Evolutionary conservation across 805 yeast species (phyloP).

Genomic region (Lipomyces oligophaga): DNA sequence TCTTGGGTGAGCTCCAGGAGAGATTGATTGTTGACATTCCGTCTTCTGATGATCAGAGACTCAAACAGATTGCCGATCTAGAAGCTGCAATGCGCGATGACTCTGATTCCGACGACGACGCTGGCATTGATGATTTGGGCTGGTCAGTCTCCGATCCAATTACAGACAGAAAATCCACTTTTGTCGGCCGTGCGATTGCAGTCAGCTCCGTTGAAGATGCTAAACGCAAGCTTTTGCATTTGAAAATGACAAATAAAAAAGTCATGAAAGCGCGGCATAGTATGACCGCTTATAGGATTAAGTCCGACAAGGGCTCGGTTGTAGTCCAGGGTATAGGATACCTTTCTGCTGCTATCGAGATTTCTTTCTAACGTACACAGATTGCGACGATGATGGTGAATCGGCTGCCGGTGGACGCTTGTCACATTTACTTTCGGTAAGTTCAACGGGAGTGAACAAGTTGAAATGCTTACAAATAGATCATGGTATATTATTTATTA

Average conservation of each 20-base stretch:
- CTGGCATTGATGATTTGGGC: slow-evolving; percentile 35
- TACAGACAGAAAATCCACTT: slow-evolving; percentile 78
- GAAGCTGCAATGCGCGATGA: neutral
- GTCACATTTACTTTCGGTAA: slow-evolving; percentile 30
- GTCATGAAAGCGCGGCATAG: slow-evolving; percentile 69
- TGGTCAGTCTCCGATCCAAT: slow-evolving; percentile 80
- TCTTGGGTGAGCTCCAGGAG: slow-evolving; percentile 50
- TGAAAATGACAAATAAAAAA: slow-evolving; percentile 51
- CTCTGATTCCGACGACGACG: slow-evolving; percentile 23
- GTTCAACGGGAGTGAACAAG: slow-evolving; percentile 1
- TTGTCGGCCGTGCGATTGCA: slow-evolving; percentile 67
- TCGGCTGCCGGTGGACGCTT: slow-evolving; percentile 87
- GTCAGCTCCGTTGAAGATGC: slow-evolving; percentile 71
- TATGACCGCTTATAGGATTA: slow-evolving; percentile 84
- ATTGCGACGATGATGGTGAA: slow-evolving; percentile 96
- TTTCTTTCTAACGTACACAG: slow-evolving; percentile 36
- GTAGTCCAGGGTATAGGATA: slow-evolving; percentile 47
- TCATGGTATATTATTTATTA: too few species aligned
- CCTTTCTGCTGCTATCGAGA: neutral
- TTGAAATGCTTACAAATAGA: too few species aligned
- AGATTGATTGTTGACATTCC: slow-evolving; percentile 38
- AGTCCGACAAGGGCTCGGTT: slow-evolving; percentile 47
- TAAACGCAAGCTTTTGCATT: slow-evolving; percentile 44
- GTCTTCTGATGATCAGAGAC: slow-evolving; percentile 27
- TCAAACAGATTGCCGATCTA: slow-evolving; percentile 23